These are phyloP conservation scores for Cyamopsis tetragonoloba DNA, from an alignment of 306 rosid species.

Conservation along the genomic window DNA sequence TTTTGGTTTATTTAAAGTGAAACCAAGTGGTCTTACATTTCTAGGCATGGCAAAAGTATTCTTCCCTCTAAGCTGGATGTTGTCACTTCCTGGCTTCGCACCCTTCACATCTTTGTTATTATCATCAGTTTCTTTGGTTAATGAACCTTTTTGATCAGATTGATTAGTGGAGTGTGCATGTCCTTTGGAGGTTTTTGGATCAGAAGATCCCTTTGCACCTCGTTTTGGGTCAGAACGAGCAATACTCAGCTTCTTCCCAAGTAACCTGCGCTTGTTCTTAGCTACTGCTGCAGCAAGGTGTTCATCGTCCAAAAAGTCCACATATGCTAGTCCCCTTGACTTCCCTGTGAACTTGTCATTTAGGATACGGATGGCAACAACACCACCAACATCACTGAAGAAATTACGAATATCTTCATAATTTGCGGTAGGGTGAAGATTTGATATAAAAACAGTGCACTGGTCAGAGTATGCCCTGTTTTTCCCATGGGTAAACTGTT, in stretches of 20 bases:
- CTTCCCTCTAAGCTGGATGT: slow-evolving; percentile 60
- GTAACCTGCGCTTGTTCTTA: slow-evolving; percentile 57
- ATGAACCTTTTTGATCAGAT: slow-evolving; percentile 35
- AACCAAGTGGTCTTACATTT: slow-evolving; percentile 60
- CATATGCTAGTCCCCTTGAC: slow-evolving; percentile 95
- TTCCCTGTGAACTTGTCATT: slow-evolving; percentile 83
- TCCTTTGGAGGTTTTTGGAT: slow-evolving; percentile 25
- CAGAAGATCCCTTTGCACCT: slow-evolving; percentile 45
- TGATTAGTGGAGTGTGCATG: slow-evolving; percentile 29
- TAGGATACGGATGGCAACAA: slow-evolving; percentile 71
- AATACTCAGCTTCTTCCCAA: slow-evolving; percentile 79
- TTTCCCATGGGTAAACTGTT: slow-evolving; percentile 40
- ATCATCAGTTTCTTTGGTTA: slow-evolving; percentile 42
- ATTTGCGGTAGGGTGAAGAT: slow-evolving; percentile 56
- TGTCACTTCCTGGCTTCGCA: slow-evolving; percentile 40
- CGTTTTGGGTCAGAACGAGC: slow-evolving; percentile 75
- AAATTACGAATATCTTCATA: slow-evolving; percentile 62
- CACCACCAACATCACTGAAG: slow-evolving; percentile 83
- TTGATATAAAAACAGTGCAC: slow-evolving; percentile 85
- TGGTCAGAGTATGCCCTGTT: slow-evolving; percentile 61
- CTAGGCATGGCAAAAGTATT: slow-evolving; percentile 85
- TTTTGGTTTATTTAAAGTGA: slow-evolving; percentile 48
- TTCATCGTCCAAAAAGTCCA: slow-evolving; percentile 73
- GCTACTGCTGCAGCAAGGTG: slow-evolving; percentile 81
- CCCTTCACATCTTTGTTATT: slow-evolving; percentile 31